Percentiles rank a stretch among this genome's conserved stretches.
Evolutionary conservation across 2,329 filamentous ascomycete genomes (phyloP).

Genomic region (Penicillium oxalicum): DNA sequence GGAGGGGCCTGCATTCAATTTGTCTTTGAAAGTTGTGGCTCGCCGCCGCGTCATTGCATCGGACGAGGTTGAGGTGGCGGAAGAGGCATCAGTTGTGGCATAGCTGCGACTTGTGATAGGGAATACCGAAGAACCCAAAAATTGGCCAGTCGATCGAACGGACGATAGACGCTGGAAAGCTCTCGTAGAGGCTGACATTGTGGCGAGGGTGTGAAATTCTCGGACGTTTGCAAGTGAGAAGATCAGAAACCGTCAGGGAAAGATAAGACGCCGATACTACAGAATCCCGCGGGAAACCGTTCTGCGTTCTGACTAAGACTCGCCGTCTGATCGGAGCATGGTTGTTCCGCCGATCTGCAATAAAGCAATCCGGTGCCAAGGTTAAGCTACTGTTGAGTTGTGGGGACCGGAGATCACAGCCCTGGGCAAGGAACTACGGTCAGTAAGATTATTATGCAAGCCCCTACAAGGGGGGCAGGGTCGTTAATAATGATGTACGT

Average conservation of each 20-base stretch:
- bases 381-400: background rate
- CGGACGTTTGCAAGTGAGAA: background rate
- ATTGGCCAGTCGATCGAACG: conserved; percentile 19
- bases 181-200: conserved; percentile 31
- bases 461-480: too few relatives aligned
- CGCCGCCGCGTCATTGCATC: conserved; percentile 51
- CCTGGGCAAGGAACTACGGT: background rate
- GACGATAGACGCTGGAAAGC: conserved; percentile 29
- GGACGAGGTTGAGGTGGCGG: conserved; percentile 27
- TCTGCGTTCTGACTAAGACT: conserved; percentile 10
- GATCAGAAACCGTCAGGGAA: background rate
- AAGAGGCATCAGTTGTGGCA: conserved; percentile 35
- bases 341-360: conserved; percentile 4
- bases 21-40: conserved; percentile 55
- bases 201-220: background rate
- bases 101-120: conserved; percentile 28
- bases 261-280: conserved; percentile 12
- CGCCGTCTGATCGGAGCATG: background rate
- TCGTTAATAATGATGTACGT: too few relatives aligned
- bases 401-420: background rate
- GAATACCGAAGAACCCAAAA: conserved; percentile 11
- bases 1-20: conserved; percentile 58
- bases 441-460: too few relatives aligned
- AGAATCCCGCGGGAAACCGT: conserved; percentile 28
- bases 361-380: background rate